phyloP scores from a whole-genome alignment of 2,329 filamentous ascomycete species.

The Ceratocystis eucalypticola region DNA sequence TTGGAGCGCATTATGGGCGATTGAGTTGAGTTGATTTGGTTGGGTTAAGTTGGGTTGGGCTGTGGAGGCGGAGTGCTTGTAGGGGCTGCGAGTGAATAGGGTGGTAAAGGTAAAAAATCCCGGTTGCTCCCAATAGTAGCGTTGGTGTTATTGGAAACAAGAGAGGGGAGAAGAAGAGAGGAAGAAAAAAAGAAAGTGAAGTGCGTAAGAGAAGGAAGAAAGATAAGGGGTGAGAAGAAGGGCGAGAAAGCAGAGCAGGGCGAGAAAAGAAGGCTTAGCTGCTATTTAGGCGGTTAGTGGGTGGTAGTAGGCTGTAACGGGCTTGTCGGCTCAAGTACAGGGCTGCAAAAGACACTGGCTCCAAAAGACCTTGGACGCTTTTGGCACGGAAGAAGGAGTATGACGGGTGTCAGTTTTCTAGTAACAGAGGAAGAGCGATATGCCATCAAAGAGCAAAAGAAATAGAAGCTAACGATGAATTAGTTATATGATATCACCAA shows the following conservation, averaged over 20 bases:
- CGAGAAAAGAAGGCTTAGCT: neutral
- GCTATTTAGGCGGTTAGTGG: neutral
- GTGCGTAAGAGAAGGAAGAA: slow-evolving; percentile 3
- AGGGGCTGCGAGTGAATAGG: neutral
- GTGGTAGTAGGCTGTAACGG: neutral
- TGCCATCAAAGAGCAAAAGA: no score
- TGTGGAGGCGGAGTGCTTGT: neutral
- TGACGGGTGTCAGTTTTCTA: no score
- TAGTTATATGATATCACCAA: neutral
- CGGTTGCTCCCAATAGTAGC: neutral
- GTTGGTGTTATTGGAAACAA: neutral
- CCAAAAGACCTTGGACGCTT: no score
- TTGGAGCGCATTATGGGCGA: slow-evolving; percentile 77
- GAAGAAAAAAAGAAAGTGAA: neutral
- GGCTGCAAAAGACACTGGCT: neutral
- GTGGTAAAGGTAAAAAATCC: neutral
- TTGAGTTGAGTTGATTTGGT: neutral
- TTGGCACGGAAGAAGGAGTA: no score
- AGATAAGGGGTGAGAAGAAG: neutral
- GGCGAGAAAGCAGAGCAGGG: neutral
- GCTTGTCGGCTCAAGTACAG: neutral
- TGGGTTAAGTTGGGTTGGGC: neutral
- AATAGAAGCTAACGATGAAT: no score
- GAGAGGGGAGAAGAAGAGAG: neutral
- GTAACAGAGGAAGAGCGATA: no score